Base-by-base conservation (phyloP, 495 filamentous ascomycete genomes). In the Penicillium ucsense region DNA sequence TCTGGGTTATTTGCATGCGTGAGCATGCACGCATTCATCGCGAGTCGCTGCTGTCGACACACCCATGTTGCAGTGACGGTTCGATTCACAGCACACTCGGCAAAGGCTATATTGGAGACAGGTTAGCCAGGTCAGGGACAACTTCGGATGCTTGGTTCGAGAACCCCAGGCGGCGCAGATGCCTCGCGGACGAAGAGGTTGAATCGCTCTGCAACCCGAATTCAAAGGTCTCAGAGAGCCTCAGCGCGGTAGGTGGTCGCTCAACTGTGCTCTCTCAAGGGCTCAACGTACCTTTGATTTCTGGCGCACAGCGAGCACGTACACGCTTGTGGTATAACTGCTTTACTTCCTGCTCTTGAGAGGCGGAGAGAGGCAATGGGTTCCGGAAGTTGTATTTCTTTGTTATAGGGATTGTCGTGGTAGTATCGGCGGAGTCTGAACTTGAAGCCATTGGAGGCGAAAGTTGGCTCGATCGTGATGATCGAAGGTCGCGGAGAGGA, bases 1-100 rank as follows among this genome's bases (percentile, higher is more conserved):
- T 80, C 82, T 44, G 77, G 85, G 36, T 85, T 92, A n/a, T 85
- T 92, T 11, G 90, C 89, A 67, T 94, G 83, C 35, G 72, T 58
- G 45, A 89, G 65, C 91, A 98, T 95, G 70, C 92, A 98, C 43
- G 68, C 74, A 68, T 97, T 97, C 92, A 98, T 98, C 20, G 79
- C 73, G 34, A 82, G 78, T 38, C 86, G 84, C 54, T 89, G 74
- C 6, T 70, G 64, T 30, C 89, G 85, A 70, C 92, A 98, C 10
- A 80, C 75, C 77, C 89, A 95, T 3, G 86, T 83, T 11, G 88
- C 84, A 33, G 83, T 84, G 55, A 96, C 73, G 8, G 94, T 97
- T 45, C 88, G 85, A 64, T 81, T 81, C 34, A 79, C 75, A 29
- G 90, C 89, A 74, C 92, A 98, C 59, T 85, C 77, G 39, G 94